A percentile compares a stretch with the other conserved stretches of the same genome.
phyloP scores from a whole-genome alignment of 441 rosid species.

The Pelargonium fulgidum region DNA sequence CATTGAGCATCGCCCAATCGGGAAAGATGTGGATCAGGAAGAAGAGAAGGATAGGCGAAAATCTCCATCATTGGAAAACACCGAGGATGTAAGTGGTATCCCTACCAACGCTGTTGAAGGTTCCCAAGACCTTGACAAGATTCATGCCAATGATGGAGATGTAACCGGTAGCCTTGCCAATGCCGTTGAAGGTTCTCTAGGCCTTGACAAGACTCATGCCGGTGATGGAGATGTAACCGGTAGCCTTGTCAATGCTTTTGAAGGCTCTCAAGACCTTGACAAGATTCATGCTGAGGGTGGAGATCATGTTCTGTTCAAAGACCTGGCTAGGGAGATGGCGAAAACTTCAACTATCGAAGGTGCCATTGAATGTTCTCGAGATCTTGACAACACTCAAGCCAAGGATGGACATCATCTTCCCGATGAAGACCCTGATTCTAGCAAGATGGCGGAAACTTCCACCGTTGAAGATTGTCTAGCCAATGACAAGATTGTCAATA shows the following conservation, averaged over 20 bases:
- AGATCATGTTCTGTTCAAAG: not conserved
- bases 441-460: no score
- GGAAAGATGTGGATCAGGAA: conserved; percentile 23
- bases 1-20: conserved; percentile 33
- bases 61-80: conserved; percentile 27
- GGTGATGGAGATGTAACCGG: conserved; percentile 17
- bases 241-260: conserved; percentile 8
- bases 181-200: conserved; percentile 22
- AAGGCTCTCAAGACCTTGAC: conserved; percentile 27
- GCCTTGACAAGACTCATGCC: conserved; percentile 22
- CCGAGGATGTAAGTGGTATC: conserved; percentile 27
- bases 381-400: not conserved
- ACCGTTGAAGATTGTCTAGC: no score
- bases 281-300: not conserved
- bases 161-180: not conserved
- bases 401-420: not conserved
- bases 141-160: not conserved
- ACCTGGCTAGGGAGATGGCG: no score
- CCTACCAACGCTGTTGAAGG: not conserved
- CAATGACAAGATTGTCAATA: no score
- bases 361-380: not conserved
- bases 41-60: conserved; percentile 22
- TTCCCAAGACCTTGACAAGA: not conserved
- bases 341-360: no score
- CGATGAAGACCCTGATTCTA: no score